A percentile compares a stretch with the other conserved stretches of the same genome.
Evolutionary conservation across 331 rosid species (phyloP).

Genomic region (Cydonia oblonga): DNA sequence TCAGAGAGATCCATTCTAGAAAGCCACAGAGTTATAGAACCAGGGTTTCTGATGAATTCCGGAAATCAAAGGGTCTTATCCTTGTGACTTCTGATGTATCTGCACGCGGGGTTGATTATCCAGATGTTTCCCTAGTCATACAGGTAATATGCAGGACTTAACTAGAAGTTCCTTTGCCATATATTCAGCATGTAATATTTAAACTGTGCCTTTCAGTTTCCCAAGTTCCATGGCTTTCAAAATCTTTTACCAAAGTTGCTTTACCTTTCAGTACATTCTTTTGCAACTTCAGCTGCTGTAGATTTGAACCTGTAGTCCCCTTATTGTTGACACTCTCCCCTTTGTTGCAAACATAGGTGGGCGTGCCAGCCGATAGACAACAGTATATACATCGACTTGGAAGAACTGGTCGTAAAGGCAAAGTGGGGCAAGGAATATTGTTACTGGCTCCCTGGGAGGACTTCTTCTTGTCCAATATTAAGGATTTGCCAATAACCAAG

Average conservation of each 20-base stretch:
- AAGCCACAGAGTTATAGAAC: constrained; percentile 89
- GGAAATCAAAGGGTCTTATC: constrained; percentile 86
- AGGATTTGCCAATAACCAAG: constrained; percentile 66
- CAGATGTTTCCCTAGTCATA: constrained; percentile 83
- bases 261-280: not conserved
- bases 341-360: constrained; percentile 39
- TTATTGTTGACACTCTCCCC: not conserved
- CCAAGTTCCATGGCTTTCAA: not conserved
- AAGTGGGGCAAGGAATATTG: constrained; percentile 84
- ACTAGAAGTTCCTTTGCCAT: not conserved
- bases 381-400: constrained; percentile 94
- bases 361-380: constrained; percentile 75
- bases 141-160: constrained; percentile 35
- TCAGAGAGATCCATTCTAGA: constrained; percentile 96
- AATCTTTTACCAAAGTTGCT: not conserved
- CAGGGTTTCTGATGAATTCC: constrained; percentile 82
- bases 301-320: not conserved
- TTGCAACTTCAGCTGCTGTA: not conserved
- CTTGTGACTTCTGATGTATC: constrained; percentile 95
- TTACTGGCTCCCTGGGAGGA: constrained; percentile 94
- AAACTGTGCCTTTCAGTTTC: not conserved
- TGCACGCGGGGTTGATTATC: constrained; percentile 98
- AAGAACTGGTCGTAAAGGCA: constrained; percentile 91
- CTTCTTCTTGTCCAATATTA: constrained; percentile 49
- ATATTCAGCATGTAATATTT: not conserved